A percentile compares a stretch with the other conserved stretches of the same genome.
These are phyloP conservation scores for Aaosphaeria pasadenensis DNA, from an alignment of 2,329 filamentous ascomycete genomes.

Conservation along the genomic window DNA sequence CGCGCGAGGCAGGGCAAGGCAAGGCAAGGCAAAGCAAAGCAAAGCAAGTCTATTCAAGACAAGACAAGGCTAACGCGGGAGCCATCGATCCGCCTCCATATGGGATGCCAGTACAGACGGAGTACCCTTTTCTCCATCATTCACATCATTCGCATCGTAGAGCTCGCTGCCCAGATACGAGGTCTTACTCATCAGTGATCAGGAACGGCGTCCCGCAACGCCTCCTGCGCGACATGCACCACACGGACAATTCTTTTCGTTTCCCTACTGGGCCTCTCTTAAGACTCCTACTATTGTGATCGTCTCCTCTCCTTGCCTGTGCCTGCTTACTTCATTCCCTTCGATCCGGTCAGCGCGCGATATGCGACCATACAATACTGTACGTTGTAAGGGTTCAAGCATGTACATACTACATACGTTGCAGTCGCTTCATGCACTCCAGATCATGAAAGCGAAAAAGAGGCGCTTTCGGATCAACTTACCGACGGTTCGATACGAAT, in stretches of 20 bases:
- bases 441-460: constrained; percentile 1
- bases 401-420: too few relatives aligned
- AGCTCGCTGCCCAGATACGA: too few relatives aligned
- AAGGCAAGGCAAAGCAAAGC: background rate
- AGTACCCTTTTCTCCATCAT: too few relatives aligned
- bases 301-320: background rate
- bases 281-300: too few relatives aligned
- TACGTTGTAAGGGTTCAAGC: background rate
- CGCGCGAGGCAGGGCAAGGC: background rate
- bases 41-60: too few relatives aligned
- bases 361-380: background rate
- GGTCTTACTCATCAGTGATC: constrained; percentile 1
- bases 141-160: too few relatives aligned
- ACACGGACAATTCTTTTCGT: constrained; percentile 19
- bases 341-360: constrained; percentile 14
- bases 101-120: too few relatives aligned
- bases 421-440: constrained; percentile 6
- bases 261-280: background rate
- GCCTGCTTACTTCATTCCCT: constrained; percentile 8
- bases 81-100: too few relatives aligned
- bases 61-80: too few relatives aligned
- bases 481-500: constrained; percentile 6
- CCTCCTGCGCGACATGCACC: constrained; percentile 15
- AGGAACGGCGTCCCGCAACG: constrained; percentile 29
- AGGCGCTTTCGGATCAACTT: constrained; percentile 3